Evolutionary conservation across 352 stramenopile genomes (phyloP), one percentile per base, ranked within the genome.

Genomic region (Phytophthora colocasiae): DNA sequence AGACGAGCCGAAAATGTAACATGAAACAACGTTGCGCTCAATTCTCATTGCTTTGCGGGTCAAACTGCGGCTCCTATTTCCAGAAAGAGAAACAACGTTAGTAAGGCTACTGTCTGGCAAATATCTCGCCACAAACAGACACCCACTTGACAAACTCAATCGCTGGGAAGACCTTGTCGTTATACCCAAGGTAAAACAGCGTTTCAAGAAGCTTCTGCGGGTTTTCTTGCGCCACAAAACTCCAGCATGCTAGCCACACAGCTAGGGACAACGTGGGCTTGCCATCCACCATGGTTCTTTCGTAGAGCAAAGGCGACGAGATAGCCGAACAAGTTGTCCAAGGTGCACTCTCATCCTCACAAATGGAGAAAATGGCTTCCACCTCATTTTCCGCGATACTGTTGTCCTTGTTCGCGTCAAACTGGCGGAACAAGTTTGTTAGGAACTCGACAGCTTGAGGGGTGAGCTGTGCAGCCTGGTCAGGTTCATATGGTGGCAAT

Each of bases 361-460:
- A 92, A 63, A 97, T 95, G 7, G 83, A 90, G 59, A 97, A 97
- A 57, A 97, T 85, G 39, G 80, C 80, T 27, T 89, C 75, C 44
- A 96, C 58, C 29, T 95, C 85, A 45, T 89, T 80, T 36, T 85
- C 71, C 2, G 62, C 69, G 45, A 97, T 75, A 22, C 87, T 85
- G 39, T 83, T 80, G 58, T 95, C 87, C 69, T 93, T 92, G 67
- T 95, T 88, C 6, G 73, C 77, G 63, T 95, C 88, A 71, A 96
- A 96, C 55, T 96, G 88, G 19, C 82, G 78, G 44, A 96, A 87
- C 41, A 96, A 32, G 39, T 82, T 82, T 10, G 77, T 89, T 9
- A 96, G 50, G 36, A 96, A 96, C 22, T 88, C 77, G 14, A 89
- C 44, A 5, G 87, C 81, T 32, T 83, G 60, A n/a, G 78, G 31